These are phyloP conservation scores for Blastocystis sp. DNA, from an alignment of 352 stramenopile genomes.

Conservation along the genomic window DNA sequence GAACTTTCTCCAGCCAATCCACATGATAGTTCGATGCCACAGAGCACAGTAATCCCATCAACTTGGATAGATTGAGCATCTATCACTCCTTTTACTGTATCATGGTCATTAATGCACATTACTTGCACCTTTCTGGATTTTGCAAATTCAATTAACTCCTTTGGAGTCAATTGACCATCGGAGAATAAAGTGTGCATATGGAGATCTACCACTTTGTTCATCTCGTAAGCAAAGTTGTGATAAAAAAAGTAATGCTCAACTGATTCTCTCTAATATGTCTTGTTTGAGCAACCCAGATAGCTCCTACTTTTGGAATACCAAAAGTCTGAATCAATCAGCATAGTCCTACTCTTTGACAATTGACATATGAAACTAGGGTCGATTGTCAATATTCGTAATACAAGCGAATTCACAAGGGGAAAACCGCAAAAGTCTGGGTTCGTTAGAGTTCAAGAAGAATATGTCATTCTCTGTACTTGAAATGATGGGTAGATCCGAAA, in stretches of 20 bases:
- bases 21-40: conserved; percentile 48
- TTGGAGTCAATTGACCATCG: background rate
- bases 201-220: background rate
- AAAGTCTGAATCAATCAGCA: background rate
- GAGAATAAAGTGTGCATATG: conserved; percentile 50
- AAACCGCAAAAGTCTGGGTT: background rate
- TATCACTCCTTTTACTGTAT: conserved; percentile 39
- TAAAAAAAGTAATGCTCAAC: background rate
- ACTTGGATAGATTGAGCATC: background rate
- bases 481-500: background rate
- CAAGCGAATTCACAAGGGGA: background rate
- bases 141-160: conserved; percentile 26
- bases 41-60: conserved; percentile 29
- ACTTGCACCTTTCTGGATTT: conserved; percentile 25
- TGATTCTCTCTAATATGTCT: background rate
- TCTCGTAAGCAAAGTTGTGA: background rate
- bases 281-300: background rate
- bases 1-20: background rate
- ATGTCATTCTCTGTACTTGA: background rate
- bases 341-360: too few species aligned
- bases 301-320: background rate
- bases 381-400: background rate
- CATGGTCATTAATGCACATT: conserved; percentile 53
- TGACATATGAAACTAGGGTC: background rate
- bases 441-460: background rate